phyloP scores from a whole-genome alignment of 1,139 yeast species.

The Yamadazyma buinensis region DNA sequence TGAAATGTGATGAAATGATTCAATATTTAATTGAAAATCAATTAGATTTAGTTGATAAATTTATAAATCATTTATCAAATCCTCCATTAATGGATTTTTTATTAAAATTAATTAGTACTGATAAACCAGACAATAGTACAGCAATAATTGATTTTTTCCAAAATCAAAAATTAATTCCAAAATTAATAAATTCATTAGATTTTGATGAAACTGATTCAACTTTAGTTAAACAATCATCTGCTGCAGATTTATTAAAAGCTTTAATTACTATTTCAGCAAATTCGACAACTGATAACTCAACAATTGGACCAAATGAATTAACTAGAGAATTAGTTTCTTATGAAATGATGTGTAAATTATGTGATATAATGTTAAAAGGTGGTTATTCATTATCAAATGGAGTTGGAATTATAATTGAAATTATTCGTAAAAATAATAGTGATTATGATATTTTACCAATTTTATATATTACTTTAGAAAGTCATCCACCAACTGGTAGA shows the following conservation, averaged over 20 bases:
- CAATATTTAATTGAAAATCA: slow-evolving; percentile 62
- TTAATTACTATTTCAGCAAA: slow-evolving; percentile 56
- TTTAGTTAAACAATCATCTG: slow-evolving; percentile 39
- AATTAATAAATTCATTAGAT: slow-evolving; percentile 55
- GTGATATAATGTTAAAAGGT: slow-evolving; percentile 83
- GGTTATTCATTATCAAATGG: slow-evolving; percentile 93
- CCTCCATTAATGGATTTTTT: slow-evolving; percentile 86
- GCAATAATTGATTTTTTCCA: slow-evolving; percentile 75
- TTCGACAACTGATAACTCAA: slow-evolving; percentile 76
- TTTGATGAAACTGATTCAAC: slow-evolving; percentile 17
- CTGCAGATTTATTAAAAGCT: slow-evolving; percentile 48
- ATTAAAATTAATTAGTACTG: slow-evolving; percentile 72
- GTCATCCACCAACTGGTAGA: slow-evolving; percentile 92
- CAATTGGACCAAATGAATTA: slow-evolving; percentile 94
- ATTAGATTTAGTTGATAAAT: slow-evolving; percentile 60
- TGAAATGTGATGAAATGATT: slow-evolving; percentile 83
- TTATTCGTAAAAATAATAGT: slow-evolving; percentile 91
- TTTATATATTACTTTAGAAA: slow-evolving; percentile 77
- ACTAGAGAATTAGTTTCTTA: slow-evolving; percentile 82
- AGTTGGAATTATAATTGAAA: slow-evolving; percentile 92
- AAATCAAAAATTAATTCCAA: slow-evolving; percentile 57
- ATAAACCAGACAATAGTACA: slow-evolving; percentile 71
- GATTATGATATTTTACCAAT: slow-evolving; percentile 93
- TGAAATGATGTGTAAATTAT: slow-evolving; percentile 63
- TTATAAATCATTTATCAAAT: slow-evolving; percentile 74